phyloP scores from a whole-genome alignment of 2,329 filamentous ascomycete species.

The Lomentospora prolificans region DNA sequence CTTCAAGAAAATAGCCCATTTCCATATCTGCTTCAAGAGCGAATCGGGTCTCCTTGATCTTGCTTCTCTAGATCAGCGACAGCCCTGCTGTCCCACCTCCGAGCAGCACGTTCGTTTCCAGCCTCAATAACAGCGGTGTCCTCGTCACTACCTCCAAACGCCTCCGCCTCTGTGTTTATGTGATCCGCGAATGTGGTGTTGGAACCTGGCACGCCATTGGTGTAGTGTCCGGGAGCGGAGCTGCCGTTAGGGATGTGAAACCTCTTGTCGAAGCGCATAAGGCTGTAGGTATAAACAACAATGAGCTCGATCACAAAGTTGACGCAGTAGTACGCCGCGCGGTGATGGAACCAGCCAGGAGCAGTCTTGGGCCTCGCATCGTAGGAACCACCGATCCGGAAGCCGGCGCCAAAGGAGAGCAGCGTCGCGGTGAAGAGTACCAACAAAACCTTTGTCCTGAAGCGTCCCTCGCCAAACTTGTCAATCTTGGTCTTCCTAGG shows the following conservation, averaged over 20 bases:
- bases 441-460: conserved; percentile 56
- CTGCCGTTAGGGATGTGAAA: conserved; percentile 68
- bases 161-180: conserved; percentile 7
- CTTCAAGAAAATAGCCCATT: too few species aligned
- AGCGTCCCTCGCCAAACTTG: conserved; percentile 50
- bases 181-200: neutral
- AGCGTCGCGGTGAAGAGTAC: conserved; percentile 48
- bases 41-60: neutral
- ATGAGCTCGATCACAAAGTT: conserved; percentile 67
- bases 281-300: conserved; percentile 56
- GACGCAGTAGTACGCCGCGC: conserved; percentile 69
- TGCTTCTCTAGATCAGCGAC: conserved; percentile 6
- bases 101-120: neutral
- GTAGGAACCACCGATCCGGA: conserved; percentile 53
- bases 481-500: conserved; percentile 34
- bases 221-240: conserved; percentile 35
- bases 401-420: conserved; percentile 59
- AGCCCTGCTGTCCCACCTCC: neutral
- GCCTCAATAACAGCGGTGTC: neutral
- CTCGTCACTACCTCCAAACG: neutral
- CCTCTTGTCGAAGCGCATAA: conserved; percentile 61
- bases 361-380: conserved; percentile 34
- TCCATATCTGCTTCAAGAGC: conserved; percentile 1
- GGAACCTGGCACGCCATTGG: neutral
- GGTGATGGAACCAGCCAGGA: conserved; percentile 62